Evolutionary conservation across 768 basidiomycete species (phyloP), one percentile per base, ranked within the genome.

Genomic region (Filobasidium wieringae): DNA sequence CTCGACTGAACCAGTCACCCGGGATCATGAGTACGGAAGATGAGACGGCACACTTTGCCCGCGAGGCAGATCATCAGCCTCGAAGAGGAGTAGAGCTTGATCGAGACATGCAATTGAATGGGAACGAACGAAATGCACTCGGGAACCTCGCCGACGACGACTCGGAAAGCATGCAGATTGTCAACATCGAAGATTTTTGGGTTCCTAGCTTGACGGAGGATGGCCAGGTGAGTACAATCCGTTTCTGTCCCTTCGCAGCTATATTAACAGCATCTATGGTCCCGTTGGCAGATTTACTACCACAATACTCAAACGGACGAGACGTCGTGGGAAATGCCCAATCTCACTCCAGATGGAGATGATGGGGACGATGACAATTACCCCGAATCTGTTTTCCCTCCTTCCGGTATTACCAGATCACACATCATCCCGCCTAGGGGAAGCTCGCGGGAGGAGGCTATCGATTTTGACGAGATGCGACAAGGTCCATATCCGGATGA

Each of bases 261-360:
- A 7, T 14, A 8, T 31, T 27, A 26, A 19, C 27, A 31, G 22
- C 49, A 31, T 36, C 50, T 19, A 4, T 47, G 7, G 43, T n/a
- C n/a, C 40, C 31, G 31, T 37, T 19, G n/a, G 31, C 55, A 95
- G 91, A 90, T 99, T 70, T 92, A 84, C 78, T 99, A 96, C 75
- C 80, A 88, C 62, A 99, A 97, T 68, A 88, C 88, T 0, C 63
- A 70, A 22, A 77, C 77, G 4, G 75, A 76, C 24, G 74, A 77
- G 55, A 71, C 82, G 39, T 84, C 89, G 27, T 80, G 84, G 64
- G 88, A 95, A 65, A 75, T 93, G n/a, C 91, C 91, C 2, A 60
- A 52, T 14, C n/a, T 61, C 4, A 62, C 57, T 14, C 51, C 37
- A 19, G 58, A 58, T 37, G 54, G 55, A 22, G 34, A 26, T 4